Percentiles rank a stretch among this genome's conserved stretches.
Conservation (phyloP, 2,329 filamentous ascomycete genomes). For the Boeremia exigua region DNA sequence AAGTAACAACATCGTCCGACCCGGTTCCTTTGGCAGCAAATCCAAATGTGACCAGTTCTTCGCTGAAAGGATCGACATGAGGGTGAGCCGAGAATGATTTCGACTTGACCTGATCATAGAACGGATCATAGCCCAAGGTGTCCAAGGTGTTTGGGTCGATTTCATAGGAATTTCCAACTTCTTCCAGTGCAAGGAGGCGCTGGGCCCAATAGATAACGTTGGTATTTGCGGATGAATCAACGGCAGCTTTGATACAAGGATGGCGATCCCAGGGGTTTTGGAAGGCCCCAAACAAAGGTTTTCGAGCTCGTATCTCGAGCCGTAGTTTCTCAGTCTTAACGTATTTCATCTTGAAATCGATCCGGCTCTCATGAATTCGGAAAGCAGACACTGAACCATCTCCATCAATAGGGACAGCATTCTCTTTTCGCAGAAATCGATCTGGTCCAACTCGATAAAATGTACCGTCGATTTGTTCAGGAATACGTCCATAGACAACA, state of each 20-base stretch:
- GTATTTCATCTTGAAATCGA: slow-evolving; percentile 46
- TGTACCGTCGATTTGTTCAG: slow-evolving; percentile 21
- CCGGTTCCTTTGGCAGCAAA: slow-evolving; percentile 52
- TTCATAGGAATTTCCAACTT: slow-evolving; percentile 22
- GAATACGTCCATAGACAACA: slow-evolving; percentile 18
- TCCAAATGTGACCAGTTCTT: slow-evolving; percentile 22
- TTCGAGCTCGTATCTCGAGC: slow-evolving; percentile 47
- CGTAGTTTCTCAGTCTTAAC: slow-evolving; percentile 52
- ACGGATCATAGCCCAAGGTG: slow-evolving; percentile 18
- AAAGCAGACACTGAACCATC: slow-evolving; percentile 52
- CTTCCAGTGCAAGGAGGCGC: slow-evolving; percentile 22
- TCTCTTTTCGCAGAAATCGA: slow-evolving; percentile 1
- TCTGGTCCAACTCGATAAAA: slow-evolving; percentile 35
- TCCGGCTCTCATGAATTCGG: slow-evolving; percentile 41
- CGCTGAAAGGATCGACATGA: slow-evolving; percentile 20
- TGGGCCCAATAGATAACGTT: slow-evolving; percentile 23
- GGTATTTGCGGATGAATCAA: slow-evolving; percentile 21
- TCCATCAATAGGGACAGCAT: slow-evolving; percentile 35
- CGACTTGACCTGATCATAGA: slow-evolving; percentile 19
- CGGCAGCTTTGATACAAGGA: neutral
- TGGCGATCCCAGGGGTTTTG: neutral
- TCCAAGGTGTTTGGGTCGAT: slow-evolving; percentile 24
- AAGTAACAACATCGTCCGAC: slow-evolving; percentile 49
- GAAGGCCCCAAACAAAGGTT: slow-evolving; percentile 23
- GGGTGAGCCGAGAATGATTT: slow-evolving; percentile 31